Base-by-base conservation (phyloP, 2,329 filamentous ascomycete genomes). In the Sporothrix protearum region DNA sequence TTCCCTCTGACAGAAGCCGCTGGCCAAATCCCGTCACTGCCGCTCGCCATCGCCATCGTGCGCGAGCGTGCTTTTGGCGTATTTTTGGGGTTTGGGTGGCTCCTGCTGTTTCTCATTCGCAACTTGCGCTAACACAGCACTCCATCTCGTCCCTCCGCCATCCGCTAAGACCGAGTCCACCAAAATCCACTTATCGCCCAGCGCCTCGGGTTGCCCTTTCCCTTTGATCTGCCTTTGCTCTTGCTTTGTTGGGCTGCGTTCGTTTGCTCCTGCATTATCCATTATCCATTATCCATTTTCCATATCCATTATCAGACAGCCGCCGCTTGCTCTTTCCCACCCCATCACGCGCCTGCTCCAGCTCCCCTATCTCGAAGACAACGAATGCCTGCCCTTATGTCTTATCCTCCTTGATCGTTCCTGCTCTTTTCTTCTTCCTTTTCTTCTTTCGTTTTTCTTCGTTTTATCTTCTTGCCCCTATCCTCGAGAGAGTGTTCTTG, bases 21-120 rank as follows among this genome's bases (percentile, higher is more conserved):
- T 33, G 61, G 71, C 30, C 64, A 71, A 71, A 73, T 73, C 72
- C 72, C 72, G 72, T 73, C 72, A 73, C 57, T 71, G 72, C 72
- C 69, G 72, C 66, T 71, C 71, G 71, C 69, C 71, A 73, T 73
- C 33, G 66, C 47, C 66, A 45, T 69, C 14, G 66, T 55, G 66
- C 36, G 22, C 30, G 33, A 55, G 66, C 53, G 28, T 66, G 22
- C 61, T 64, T 57, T 42, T 28, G 59, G 14, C 42, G 42, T 47
- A 4, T 14, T 47, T 47, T 47, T 12, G 10, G 10, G 10, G 14
- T 47, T 14, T 47, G 10, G 42, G 59, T 64, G 10, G 36, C 36
- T 45, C 36, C 12, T 39, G 59, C 59, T 45, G 36, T 45, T 22
- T 71, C 25, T 39, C 53, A 59, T 68, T 55, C 63, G 57, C 53